Evolutionary conservation across 352 stramenopile genomes (phyloP).

Genomic region (Phytophthora nicotianae): DNA sequence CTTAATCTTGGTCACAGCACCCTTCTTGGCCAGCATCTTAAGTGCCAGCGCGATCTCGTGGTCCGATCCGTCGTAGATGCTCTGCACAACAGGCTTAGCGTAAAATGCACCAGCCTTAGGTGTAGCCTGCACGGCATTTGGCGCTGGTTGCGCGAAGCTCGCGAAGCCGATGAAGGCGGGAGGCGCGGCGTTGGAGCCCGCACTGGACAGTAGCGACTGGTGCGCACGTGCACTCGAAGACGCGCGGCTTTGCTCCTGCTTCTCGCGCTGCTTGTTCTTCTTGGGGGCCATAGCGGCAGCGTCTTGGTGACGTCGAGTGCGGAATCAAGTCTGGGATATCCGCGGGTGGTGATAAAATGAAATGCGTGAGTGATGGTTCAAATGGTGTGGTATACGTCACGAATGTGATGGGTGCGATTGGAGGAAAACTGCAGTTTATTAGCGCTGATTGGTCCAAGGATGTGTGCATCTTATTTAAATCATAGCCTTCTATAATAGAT

Average conservation of each 20-base stretch:
- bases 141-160: slow-evolving; percentile 52
- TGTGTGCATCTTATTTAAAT: not conserved
- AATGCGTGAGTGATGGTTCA: slow-evolving; percentile 30
- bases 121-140: slow-evolving; percentile 17
- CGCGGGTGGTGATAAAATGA: not conserved
- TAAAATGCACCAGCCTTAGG: slow-evolving; percentile 23
- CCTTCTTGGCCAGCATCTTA: slow-evolving; percentile 89
- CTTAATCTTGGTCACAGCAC: slow-evolving; percentile 82
- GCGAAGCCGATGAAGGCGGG: slow-evolving; percentile 77
- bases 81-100: slow-evolving; percentile 34
- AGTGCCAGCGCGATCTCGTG: slow-evolving; percentile 78
- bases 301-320: not conserved
- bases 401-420: slow-evolving; percentile 18
- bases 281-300: slow-evolving; percentile 45
- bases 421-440: slow-evolving; percentile 16
- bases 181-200: slow-evolving; percentile 19
- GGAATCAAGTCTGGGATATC: slow-evolving; percentile 3
- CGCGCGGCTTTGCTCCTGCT: slow-evolving; percentile 80
- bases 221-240: slow-evolving; percentile 83
- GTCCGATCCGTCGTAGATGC: slow-evolving; percentile 81
- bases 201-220: slow-evolving; percentile 53
- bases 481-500: not conserved
- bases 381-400: slow-evolving; percentile 13
- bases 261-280: slow-evolving; percentile 91
- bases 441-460: slow-evolving; percentile 14